phyloP scores from a whole-genome alignment of 192 early-diverging fungal genomes.

The Diversispora epigaea region DNA sequence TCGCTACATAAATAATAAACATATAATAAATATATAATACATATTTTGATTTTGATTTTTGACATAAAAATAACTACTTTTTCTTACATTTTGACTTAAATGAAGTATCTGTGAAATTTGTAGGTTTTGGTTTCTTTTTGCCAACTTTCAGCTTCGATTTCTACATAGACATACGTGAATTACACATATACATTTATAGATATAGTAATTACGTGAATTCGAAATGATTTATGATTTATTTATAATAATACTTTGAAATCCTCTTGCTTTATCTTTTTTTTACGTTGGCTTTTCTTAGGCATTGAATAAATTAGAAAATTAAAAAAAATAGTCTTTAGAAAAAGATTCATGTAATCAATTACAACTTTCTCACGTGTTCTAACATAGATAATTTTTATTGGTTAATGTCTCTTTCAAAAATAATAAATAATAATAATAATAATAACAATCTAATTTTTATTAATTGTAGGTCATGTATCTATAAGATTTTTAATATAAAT shows the following conservation, averaged over 20 bases:
- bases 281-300: slow-evolving; percentile 28
- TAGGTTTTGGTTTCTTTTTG: slow-evolving; percentile 75
- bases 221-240: not conserved
- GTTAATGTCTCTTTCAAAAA: too few species aligned
- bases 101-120: slow-evolving; percentile 78
- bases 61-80: not conserved
- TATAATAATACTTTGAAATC: slow-evolving; percentile 31
- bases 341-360: too few species aligned
- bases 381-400: too few species aligned
- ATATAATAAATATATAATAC: too few species aligned
- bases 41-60: not conserved
- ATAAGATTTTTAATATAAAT: not conserved
- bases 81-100: slow-evolving; percentile 70
- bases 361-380: too few species aligned
- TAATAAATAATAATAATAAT: not conserved
- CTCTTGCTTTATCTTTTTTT: slow-evolving; percentile 18
- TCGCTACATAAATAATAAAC: slow-evolving; percentile 44
- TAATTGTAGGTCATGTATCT: slow-evolving; percentile 82
- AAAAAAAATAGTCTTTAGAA: too few species aligned
- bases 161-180: slow-evolving; percentile 34
- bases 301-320: not conserved
- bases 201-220: not conserved
- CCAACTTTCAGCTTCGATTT: slow-evolving; percentile 93
- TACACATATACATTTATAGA: not conserved
- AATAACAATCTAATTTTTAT: not conserved